Evolutionary conservation across 2,329 filamentous ascomycete species (phyloP), one percentile per base, ranked within the genome.

Genomic region (Emericellopsis cladophorae): DNA sequence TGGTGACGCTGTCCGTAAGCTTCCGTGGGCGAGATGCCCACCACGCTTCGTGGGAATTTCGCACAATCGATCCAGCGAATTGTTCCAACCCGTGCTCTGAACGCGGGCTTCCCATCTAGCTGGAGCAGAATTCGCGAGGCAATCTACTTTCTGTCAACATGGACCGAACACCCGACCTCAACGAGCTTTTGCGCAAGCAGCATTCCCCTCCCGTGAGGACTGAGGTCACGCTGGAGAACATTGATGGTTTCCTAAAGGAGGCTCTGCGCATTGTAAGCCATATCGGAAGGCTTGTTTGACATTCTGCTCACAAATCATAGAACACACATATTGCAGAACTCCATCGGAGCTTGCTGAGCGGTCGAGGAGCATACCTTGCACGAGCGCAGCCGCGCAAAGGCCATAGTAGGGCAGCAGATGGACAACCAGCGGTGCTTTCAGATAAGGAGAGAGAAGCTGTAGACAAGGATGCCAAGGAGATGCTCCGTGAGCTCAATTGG

Each of bases 241-340:
- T 92, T 39, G 85, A 95, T 57, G 83, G 84, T 52, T 98, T 96
- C 57, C 68, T 96, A 29, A 88, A 90, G 56, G 90, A 96, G 63
- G 92, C 92, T 40, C 92, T 94, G 63, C 78, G 83, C 57, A 95
- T 96, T 60, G 89, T 93, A 66, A 54, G 73, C 48, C 40, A 37
- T 23, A 23, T 23, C 31, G 46, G 15, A 46, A 31, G 29, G 11
- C 26, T 5, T 9, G 5, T 22, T 15, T 14, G 35, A n/a, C 32
- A 35, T 9, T 33, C 22, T 14, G 5, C 8, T 34, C 18, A 29
- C 26, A 7, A 7, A 29, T 8, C 35, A 15, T 54, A 94, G 88
- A 92, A 94, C 57, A 74, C 79, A 7, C 87, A 93, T 57, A 93
- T 96, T 45, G 65, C 75, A 45, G 85, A 82, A 39, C 77, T 98